Percentiles rank a stretch among this genome's conserved stretches.
Evolutionary conservation across 306 rosid species (phyloP).

Genomic region (Dalbergia cultrata): DNA sequence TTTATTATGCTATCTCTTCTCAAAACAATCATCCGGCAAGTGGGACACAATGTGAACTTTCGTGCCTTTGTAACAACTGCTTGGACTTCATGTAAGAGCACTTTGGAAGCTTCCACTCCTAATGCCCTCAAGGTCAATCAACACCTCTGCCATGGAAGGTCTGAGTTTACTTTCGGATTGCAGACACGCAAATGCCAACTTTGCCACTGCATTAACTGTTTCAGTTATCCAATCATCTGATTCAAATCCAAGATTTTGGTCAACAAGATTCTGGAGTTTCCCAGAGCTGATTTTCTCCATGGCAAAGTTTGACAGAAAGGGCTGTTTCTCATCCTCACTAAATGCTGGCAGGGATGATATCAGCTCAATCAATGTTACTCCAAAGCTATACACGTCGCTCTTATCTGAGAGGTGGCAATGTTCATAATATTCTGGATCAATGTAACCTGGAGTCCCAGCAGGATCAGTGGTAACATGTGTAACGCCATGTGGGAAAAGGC

Average conservation of each 20-base stretch:
- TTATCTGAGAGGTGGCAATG: constrained; percentile 71
- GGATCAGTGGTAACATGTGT: constrained; percentile 80
- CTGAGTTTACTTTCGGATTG: constrained; percentile 64
- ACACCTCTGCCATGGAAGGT: constrained; percentile 70
- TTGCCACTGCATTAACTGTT: constrained; percentile 64
- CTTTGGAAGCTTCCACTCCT: constrained; percentile 16
- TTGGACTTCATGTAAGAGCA: constrained; percentile 30
- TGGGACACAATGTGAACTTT: constrained; percentile 35
- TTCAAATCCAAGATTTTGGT: constrained; percentile 61
- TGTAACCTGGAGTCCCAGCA: constrained; percentile 77
- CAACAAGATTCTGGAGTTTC: constrained; percentile 61
- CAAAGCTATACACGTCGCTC: constrained; percentile 81
- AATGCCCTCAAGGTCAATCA: constrained; percentile 52
- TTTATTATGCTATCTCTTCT: constrained; percentile 1
- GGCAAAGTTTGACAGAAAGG: constrained; percentile 64
- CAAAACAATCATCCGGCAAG: constrained; percentile 40
- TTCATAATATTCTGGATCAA: constrained; percentile 74
- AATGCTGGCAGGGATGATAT: constrained; percentile 77
- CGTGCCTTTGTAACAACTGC: neutral
- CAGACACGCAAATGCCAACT: constrained; percentile 72
- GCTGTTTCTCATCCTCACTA: constrained; percentile 50
- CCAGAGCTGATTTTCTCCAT: constrained; percentile 58
- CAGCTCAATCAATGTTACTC: constrained; percentile 76
- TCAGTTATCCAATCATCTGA: constrained; percentile 51
- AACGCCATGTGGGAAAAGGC: constrained; percentile 65